Evolutionary conservation across 2,329 filamentous ascomycete species (phyloP).

Genomic region (Metarhizium sp.): DNA sequence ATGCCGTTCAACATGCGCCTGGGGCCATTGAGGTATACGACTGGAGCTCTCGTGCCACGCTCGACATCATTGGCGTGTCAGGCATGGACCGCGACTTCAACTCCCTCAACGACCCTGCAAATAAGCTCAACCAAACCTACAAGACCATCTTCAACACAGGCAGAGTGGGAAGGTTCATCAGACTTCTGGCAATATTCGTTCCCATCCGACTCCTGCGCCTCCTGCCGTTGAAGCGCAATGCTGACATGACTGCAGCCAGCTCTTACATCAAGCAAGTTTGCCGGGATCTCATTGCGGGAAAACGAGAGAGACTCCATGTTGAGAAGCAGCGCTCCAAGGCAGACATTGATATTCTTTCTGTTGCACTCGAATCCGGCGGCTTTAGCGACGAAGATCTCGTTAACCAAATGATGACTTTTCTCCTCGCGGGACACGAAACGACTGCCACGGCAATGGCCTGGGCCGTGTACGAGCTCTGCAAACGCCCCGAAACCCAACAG

Average conservation of each 20-base stretch:
- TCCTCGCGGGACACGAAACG: slow-evolving; percentile 74
- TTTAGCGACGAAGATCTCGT: slow-evolving; percentile 72
- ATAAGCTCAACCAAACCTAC: slow-evolving; percentile 35
- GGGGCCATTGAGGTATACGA: slow-evolving; percentile 38
- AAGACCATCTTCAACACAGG: slow-evolving; percentile 7
- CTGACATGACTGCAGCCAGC: background rate
- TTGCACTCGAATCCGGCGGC: slow-evolving; percentile 64
- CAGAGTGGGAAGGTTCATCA: background rate
- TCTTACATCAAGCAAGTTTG: background rate
- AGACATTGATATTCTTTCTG: slow-evolving; percentile 67
- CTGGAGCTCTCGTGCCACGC: slow-evolving; percentile 20
- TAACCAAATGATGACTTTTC: slow-evolving; percentile 84
- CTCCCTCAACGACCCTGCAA: slow-evolving; percentile 24
- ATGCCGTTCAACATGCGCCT: slow-evolving; percentile 26
- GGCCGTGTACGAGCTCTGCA: slow-evolving; percentile 59
- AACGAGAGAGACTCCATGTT: background rate
- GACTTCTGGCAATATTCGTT: background rate
- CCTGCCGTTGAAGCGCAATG: background rate
- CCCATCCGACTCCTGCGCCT: background rate
- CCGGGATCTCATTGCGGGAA: background rate
- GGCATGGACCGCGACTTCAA: slow-evolving; percentile 47
- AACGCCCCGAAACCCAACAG: slow-evolving; percentile 55
- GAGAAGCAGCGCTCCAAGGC: background rate
- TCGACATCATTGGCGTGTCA: slow-evolving; percentile 52
- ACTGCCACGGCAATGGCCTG: slow-evolving; percentile 67